Base-by-base conservation (phyloP, 208 protist species). In the Balamuthia mandrillaris region DNA sequence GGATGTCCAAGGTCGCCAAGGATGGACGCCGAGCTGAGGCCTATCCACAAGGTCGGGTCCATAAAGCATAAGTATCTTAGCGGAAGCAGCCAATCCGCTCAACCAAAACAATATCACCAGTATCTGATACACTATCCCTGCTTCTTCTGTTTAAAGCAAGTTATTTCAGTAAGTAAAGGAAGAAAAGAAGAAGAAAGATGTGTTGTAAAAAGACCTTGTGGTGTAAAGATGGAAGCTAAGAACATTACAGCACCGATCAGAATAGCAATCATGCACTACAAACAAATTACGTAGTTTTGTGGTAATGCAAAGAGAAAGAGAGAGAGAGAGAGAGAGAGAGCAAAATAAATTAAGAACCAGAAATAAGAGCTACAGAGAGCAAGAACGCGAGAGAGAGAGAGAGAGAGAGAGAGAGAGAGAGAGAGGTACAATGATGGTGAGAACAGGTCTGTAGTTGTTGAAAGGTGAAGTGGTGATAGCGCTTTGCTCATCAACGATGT, bases 11-110 rank as follows among this genome's bases (percentile, higher is more conserved):
- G n/a, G n/a, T n/a, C n/a, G n/a, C n/a, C n/a, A n/a, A n/a, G n/a
- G n/a, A n/a, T n/a, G n/a, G n/a, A n/a, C n/a, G n/a, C n/a, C 65
- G 18, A 74, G 65, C 65, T 74, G 65, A 5, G 66, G 66, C 42
- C 66, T 77, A 33, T 77, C 66, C 42, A 77, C 66, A 3, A 77
- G 66, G 54, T 77, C 66, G 66, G 44, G 66, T 4, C 66, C 66
- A 18, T 77, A 77, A 45, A 77, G 66, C 66, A 56, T 77, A 14
- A 77, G 66, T 18, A 77, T 31, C 44, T 18, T 51, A 29, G 49
- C 49, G 66, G 66, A 9, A 5, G 44, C 66, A 2, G 54, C 3
- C 24, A 77, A 7, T 10, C 44, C 66, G 1, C 49, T 27, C 41
- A 54, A 39, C 66, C 66, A 77, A 45, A 77, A 77, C 42, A 54